Conservation (phyloP, 768 basidiomycete genomes). For the Tylopilus rubrobrunneus region DNA sequence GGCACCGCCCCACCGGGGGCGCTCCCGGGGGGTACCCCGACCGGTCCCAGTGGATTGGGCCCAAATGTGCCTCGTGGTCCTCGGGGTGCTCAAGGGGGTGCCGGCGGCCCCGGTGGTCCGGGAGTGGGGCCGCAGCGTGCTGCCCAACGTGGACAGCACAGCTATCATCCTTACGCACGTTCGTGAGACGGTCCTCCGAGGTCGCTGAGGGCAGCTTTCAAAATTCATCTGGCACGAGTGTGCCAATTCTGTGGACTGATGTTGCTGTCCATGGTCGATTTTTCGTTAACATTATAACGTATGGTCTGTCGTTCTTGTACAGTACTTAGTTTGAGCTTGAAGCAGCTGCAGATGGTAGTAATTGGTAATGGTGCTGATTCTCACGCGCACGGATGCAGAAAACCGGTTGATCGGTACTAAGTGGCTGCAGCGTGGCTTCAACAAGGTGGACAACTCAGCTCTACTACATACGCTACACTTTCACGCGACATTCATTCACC, state of each 20-base stretch:
- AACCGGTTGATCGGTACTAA: background rate
- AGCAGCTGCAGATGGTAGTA: background rate
- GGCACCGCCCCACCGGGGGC: no score
- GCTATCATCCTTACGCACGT: constrained; percentile 82
- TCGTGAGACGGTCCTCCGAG: constrained; percentile 26
- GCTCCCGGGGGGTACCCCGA: constrained; percentile 32
- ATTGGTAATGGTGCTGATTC: background rate
- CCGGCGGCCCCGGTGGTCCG: constrained; percentile 46
- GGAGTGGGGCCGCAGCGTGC: constrained; percentile 71
- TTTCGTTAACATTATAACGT: constrained; percentile 18
- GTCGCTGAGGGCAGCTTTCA: constrained; percentile 9
- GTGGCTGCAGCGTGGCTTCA: no score
- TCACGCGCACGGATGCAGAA: background rate
- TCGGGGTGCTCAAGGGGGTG: constrained; percentile 52
- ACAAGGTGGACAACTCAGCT: background rate
- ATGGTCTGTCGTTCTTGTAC: constrained; percentile 6
- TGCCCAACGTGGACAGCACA: constrained; percentile 69
- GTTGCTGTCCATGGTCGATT: constrained; percentile 3
- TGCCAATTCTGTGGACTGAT: constrained; percentile 3
- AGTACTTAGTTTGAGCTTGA: constrained; percentile 1
- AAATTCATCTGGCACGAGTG: constrained; percentile 9
- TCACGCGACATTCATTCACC: background rate
- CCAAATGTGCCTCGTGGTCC: constrained; percentile 66
- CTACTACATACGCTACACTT: background rate
- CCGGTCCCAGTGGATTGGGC: constrained; percentile 41